phyloP scores from a whole-genome alignment of 1,284 basidiomycete species.

The Microbotryum scabiosae region DNA sequence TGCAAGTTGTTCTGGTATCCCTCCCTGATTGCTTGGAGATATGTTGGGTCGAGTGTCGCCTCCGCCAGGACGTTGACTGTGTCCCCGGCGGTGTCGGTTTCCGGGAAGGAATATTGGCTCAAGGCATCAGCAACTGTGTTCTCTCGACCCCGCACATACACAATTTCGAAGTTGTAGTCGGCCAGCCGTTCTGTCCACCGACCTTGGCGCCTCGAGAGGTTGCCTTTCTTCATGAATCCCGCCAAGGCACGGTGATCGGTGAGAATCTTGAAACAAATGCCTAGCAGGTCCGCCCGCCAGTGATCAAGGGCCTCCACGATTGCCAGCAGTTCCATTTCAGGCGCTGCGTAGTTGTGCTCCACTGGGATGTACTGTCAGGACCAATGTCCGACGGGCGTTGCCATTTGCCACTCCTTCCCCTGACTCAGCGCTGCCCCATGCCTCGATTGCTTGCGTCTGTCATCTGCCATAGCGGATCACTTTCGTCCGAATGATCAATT shows the following conservation, averaged over 20 bases:
- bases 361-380: no score
- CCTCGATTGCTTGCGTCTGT: conserved; percentile 10
- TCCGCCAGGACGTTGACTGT: no score
- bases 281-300: conserved; percentile 25
- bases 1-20: no score
- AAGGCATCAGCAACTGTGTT: conserved; percentile 35
- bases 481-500: conserved; percentile 36
- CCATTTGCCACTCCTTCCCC: no score
- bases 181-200: conserved; percentile 33
- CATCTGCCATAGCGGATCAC: conserved; percentile 16
- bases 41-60: no score
- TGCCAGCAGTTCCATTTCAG: conserved; percentile 20
- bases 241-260: no score
- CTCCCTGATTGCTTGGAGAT: conserved; percentile 36
- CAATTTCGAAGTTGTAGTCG: conserved; percentile 39
- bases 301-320: conserved; percentile 15
- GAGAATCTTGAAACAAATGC: no score
- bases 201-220: conserved; percentile 33
- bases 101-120: conserved; percentile 14
- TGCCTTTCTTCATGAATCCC: conserved; percentile 43
- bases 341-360: conserved; percentile 21
- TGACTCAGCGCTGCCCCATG: no score
- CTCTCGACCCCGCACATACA: conserved; percentile 38
- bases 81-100: no score
- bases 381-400: no score